Conservation (phyloP, 2,329 filamentous ascomycete species). For the Ceratocystis harringtonii region DNA sequence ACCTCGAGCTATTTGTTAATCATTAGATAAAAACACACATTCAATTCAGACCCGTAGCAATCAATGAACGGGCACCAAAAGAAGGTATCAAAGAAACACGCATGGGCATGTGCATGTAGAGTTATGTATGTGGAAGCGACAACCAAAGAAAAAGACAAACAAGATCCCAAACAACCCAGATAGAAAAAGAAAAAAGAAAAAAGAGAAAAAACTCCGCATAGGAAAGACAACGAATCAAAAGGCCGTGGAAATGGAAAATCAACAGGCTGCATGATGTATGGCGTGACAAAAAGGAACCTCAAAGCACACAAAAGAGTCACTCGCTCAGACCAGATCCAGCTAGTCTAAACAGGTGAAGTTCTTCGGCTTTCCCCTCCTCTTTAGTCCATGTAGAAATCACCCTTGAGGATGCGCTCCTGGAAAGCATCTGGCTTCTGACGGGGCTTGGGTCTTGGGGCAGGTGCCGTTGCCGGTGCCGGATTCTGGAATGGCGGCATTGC, state of each 20-base stretch:
- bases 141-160: not conserved
- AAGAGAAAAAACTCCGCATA: not conserved
- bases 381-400: constrained; percentile 96
- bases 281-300: not conserved
- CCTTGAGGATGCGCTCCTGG: constrained; percentile 92
- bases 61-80: not conserved
- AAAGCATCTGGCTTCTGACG: constrained; percentile 75
- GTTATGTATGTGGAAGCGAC: not conserved
- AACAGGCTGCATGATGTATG: constrained; percentile 6
- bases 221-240: not conserved
- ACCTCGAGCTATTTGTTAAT: not conserved
- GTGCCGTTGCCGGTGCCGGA: not conserved
- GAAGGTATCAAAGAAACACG: constrained; percentile 1
- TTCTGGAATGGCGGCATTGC: constrained; percentile 23
- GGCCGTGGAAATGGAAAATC: not conserved
- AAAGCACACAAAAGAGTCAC: not conserved
- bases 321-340: not conserved
- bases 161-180: not conserved
- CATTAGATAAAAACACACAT: not conserved
- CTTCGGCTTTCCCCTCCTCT: not conserved
- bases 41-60: not conserved
- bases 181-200: not conserved
- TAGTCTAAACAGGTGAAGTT: not conserved
- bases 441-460: constrained; percentile 37
- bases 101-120: constrained; percentile 14